Evolutionary conservation across 306 rosid species (phyloP).

Genomic region (Vigna nakashimae): DNA sequence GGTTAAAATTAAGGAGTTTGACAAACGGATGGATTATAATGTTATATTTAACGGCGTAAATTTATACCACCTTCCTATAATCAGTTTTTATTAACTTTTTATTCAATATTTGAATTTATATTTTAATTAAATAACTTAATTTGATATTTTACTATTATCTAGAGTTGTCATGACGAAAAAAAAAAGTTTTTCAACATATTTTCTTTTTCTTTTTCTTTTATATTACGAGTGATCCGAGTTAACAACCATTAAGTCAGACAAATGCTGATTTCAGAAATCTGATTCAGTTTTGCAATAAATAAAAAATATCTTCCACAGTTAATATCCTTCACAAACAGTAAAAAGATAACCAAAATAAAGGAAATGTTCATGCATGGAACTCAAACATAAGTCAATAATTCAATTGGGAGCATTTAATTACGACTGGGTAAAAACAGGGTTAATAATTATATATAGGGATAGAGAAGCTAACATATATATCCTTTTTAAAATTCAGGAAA

Average conservation of each 20-base stretch:
- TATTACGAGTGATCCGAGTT: not conserved
- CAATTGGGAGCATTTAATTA: not conserved
- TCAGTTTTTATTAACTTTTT: too few species aligned
- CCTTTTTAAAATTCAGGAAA: not conserved
- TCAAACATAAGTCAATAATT: not conserved
- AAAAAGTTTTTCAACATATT: too few species aligned
- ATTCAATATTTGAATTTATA: too few species aligned
- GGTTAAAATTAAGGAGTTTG: too few species aligned
- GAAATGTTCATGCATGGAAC: not conserved
- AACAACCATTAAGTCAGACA: slow-evolving; percentile 6
- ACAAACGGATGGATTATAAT: too few species aligned
- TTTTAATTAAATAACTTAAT: too few species aligned
- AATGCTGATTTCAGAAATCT: too few species aligned
- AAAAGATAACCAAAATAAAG: not conserved
- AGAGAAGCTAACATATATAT: not conserved
- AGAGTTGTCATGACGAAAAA: too few species aligned
- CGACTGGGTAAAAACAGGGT: not conserved
- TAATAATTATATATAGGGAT: not conserved
- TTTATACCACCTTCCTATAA: too few species aligned
- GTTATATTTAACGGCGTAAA: too few species aligned
- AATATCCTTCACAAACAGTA: slow-evolving; percentile 28
- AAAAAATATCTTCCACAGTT: slow-evolving; percentile 11
- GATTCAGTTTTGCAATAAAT: not conserved
- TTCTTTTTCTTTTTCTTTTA: too few species aligned
- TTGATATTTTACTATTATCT: too few species aligned